Conservation (phyloP, 495 filamentous ascomycete species). For the Annulohypoxylon maeteangense region DNA sequence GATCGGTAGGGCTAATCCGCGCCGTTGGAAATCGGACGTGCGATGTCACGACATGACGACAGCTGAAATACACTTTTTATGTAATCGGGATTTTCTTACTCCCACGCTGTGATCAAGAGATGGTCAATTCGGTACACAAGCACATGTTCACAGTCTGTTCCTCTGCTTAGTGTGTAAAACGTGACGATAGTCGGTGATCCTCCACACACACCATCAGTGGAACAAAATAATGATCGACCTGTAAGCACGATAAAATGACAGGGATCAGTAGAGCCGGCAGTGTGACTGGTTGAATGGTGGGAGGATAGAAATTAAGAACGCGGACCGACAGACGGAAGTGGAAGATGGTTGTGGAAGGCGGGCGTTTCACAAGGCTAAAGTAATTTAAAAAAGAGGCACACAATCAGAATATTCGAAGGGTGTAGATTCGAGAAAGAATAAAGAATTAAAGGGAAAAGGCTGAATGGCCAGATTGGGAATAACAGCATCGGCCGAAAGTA, state of each 20-base stretch:
- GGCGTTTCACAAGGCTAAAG: slow-evolving; percentile 30
- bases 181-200: slow-evolving; percentile 24
- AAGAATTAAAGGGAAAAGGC: neutral
- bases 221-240: slow-evolving; percentile 38
- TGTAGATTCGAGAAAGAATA: slow-evolving; percentile 28
- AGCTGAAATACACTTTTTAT: slow-evolving; percentile 8
- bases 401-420: neutral
- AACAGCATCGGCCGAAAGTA: neutral
- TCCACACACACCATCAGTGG: slow-evolving; percentile 31
- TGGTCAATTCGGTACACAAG: slow-evolving; percentile 6
- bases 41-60: slow-evolving; percentile 42
- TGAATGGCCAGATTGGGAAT: neutral
- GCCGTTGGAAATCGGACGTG: slow-evolving; percentile 11
- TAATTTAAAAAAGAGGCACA: slow-evolving; percentile 8
- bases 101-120: slow-evolving; percentile 12
- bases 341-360: slow-evolving; percentile 10
- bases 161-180: slow-evolving; percentile 16
- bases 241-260: slow-evolving; percentile 22
- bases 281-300: slow-evolving; percentile 2
- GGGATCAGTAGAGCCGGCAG: neutral
- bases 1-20: neutral
- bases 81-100: slow-evolving; percentile 12
- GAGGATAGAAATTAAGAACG: slow-evolving; percentile 24
- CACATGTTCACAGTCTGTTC: neutral
- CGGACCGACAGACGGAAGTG: slow-evolving; percentile 26